phyloP scores from a whole-genome alignment of 345 rosid species.

The Kandelia obovata region DNA sequence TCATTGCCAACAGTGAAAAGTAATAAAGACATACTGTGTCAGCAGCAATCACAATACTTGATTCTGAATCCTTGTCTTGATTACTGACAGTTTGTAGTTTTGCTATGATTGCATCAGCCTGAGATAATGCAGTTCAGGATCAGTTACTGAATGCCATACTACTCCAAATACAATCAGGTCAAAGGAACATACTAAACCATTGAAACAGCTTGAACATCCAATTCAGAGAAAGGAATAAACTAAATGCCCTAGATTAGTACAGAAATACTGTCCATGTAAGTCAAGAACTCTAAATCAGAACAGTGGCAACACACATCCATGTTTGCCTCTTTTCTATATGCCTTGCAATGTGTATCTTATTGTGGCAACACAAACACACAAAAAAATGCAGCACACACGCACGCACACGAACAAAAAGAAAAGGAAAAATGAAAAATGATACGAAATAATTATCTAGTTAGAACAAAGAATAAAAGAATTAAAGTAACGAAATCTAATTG shows the following conservation, averaged over 20 bases:
- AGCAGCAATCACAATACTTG: constrained; percentile 53
- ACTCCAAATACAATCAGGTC: not conserved
- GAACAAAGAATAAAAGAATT: not conserved
- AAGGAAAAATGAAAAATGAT: too few species aligned
- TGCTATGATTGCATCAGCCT: constrained; percentile 65
- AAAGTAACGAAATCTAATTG: not conserved
- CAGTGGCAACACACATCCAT: too few species aligned
- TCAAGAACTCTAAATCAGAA: too few species aligned
- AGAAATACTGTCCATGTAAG: too few species aligned
- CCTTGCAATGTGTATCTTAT: too few species aligned
- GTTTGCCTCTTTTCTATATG: too few species aligned
- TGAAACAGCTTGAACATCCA: constrained; percentile 3
- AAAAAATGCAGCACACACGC: too few species aligned
- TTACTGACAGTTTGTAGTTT: constrained; percentile 33
- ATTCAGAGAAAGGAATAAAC: not conserved
- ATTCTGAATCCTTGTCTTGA: constrained; percentile 35
- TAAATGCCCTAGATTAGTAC: too few species aligned
- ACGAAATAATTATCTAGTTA: not conserved
- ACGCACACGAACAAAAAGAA: too few species aligned
- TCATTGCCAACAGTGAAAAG: constrained; percentile 7
- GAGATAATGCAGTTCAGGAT: constrained; percentile 38
- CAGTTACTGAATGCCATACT: constrained; percentile 17
- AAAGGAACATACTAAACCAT: not conserved
- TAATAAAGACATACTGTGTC: constrained; percentile 62
- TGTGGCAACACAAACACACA: too few species aligned